Conservation (phyloP, 257 asterid species). For the Plantago ovata region DNA sequence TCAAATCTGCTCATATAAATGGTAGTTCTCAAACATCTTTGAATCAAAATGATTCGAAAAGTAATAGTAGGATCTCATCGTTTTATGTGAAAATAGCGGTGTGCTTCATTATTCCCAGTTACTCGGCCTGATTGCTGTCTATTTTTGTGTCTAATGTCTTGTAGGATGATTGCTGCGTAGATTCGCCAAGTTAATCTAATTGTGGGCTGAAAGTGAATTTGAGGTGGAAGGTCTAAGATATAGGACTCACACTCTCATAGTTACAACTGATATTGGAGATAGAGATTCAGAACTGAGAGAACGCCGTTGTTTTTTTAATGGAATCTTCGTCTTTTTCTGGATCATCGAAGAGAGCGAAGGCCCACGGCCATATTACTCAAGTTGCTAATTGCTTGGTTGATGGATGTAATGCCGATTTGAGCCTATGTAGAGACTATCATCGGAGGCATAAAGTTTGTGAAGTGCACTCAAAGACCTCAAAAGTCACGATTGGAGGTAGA, state of each 20-base stretch:
- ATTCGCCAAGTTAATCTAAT: neutral
- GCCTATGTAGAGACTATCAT: conserved; percentile 81
- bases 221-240: no score
- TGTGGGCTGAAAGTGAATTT: no score
- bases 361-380: conserved; percentile 41
- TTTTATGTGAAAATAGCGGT: neutral
- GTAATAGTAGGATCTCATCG: neutral
- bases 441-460: conserved; percentile 91
- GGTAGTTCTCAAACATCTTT: neutral
- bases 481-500: conserved; percentile 64
- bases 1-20: neutral
- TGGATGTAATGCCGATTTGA: conserved; percentile 79
- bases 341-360: conserved; percentile 69
- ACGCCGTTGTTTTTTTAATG: conserved; percentile 30
- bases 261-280: neutral
- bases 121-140: neutral
- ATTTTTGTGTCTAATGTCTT: no score
- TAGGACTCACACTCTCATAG: no score
- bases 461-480: conserved; percentile 72
- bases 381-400: conserved; percentile 77
- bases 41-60: neutral
- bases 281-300: conserved; percentile 3
- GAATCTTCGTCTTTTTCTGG: conserved; percentile 54
- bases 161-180: neutral
- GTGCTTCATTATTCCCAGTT: neutral